Base-by-base conservation (phyloP, 75 land plant genomes). In the Selaginella moellendorffii region DNA sequence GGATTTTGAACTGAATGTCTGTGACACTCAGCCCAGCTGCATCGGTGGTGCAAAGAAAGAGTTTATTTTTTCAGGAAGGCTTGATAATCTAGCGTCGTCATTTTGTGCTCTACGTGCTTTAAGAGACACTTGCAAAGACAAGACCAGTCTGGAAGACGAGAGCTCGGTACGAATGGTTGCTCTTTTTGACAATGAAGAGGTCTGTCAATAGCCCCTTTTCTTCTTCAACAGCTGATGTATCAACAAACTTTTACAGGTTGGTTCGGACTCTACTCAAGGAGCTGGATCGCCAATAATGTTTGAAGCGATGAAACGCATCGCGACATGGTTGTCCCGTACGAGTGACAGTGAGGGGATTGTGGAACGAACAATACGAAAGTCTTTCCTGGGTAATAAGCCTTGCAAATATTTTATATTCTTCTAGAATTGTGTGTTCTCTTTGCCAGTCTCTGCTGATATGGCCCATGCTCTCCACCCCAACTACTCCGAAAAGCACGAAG, bases 361-460 rank as follows among this genome's bases (percentile, higher is more conserved):
- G 70, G 85, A 89, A 58, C 82, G 96, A 52, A 72, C 98, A 29
- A 78, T 93, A 52, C 81, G 83, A 53, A 76, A 74, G 30, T 93
- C 98, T 20, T 93, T 93, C 77, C 87, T 93, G 67, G 97, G 97
- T 90, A 79, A n/a, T n/a, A 61, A 60, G 8, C 26, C 18, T 26
- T 53, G 8, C 21, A 63, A 18, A 22, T 27, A 62, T 27, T n/a
- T n/a, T n/a, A n/a, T n/a, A n/a, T n/a, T n/a, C n/a, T n/a, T n/a
- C n/a, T n/a, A n/a, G n/a, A n/a, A n/a, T n/a, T n/a, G n/a, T n/a
- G n/a, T n/a, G n/a, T n/a, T n/a, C n/a, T n/a, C n/a, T n/a, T n/a
- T n/a, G n/a, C n/a, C 77, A 88, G 98, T 93, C 1, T 93, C 98
- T 69, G 98, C 98, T 29, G 98, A 93, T 61, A 93, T 93, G 98